These are phyloP conservation scores for Pseudoscleropodium purum DNA, from an alignment of 225 moss, liverwort and hornwort genomes.

Conservation along the genomic window DNA sequence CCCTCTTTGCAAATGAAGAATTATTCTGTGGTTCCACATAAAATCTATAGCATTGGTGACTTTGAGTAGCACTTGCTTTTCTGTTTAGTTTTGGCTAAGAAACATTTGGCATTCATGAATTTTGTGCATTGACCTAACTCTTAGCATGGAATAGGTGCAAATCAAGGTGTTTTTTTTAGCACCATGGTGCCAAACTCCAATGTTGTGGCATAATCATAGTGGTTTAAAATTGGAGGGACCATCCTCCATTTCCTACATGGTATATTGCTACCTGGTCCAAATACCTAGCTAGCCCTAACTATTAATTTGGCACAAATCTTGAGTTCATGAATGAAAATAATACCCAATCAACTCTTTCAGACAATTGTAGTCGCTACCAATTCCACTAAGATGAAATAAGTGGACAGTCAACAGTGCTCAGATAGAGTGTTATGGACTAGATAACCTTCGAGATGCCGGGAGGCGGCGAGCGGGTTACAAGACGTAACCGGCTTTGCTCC, in stretches of 20 bases:
- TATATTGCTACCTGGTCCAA: no score
- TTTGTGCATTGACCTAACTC: neutral
- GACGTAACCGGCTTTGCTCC: no score
- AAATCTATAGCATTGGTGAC: neutral
- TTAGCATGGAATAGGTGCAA: neutral
- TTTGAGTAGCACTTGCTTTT: neutral
- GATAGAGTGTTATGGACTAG: neutral
- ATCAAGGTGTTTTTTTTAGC: no score
- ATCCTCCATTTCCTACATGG: no score
- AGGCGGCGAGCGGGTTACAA: no score
- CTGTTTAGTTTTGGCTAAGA: neutral
- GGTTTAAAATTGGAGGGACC: no score
- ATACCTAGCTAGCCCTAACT: neutral
- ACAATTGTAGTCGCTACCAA: no score
- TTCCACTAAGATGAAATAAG: neutral
- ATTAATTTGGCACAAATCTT: neutral
- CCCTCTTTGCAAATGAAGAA: neutral
- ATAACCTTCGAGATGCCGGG: no score
- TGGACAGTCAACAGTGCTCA: neutral
- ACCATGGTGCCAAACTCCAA: no score
- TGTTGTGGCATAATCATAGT: no score
- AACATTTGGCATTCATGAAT: neutral
- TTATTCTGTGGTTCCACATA: neutral
- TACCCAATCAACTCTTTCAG: neutral
- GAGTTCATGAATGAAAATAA: neutral